Percentiles rank a stretch among this genome's conserved stretches.
These are phyloP conservation scores for Coriolopsis trogii DNA, from an alignment of 1,284 basidiomycete species.

Conservation along the genomic window DNA sequence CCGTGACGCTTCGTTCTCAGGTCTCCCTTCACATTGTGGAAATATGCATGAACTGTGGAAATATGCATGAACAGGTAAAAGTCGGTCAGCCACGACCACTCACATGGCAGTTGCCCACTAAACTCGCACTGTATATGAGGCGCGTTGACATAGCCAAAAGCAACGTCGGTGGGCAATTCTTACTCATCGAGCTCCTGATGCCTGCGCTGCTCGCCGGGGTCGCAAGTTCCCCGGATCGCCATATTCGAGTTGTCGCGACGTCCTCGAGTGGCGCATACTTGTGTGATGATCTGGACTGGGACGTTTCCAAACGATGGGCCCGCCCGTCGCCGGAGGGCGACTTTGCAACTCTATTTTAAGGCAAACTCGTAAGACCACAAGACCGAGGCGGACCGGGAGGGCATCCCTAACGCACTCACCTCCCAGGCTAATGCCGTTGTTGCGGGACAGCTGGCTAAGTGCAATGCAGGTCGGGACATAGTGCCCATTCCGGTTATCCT, in stretches of 20 bases:
- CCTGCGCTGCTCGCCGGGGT: constrained; percentile 41
- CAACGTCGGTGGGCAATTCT: too few species aligned
- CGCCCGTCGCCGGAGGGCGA: constrained; percentile 28
- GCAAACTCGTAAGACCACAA: constrained; percentile 40
- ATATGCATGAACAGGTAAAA: too few species aligned
- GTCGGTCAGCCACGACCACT: too few species aligned
- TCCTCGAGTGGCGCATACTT: constrained; percentile 38
- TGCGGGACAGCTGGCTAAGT: constrained; percentile 36
- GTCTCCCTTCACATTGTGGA: too few species aligned
- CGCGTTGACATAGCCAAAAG: too few species aligned
- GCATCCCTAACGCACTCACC: constrained; percentile 29
- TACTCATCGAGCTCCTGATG: constrained; percentile 45
- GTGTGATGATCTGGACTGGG: constrained; percentile 5
- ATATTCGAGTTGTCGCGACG: constrained; percentile 46
- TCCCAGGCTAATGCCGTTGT: constrained; percentile 42
- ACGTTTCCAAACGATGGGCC: background rate
- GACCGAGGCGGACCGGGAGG: too few species aligned
- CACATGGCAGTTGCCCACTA: too few species aligned
- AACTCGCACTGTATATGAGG: too few species aligned
- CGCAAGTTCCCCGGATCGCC: constrained; percentile 32
- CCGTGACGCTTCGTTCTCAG: too few species aligned
- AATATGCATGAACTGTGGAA: too few species aligned
- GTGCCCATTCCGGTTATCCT: constrained; percentile 44
- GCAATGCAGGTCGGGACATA: constrained; percentile 36
- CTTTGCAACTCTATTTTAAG: constrained; percentile 41